These are phyloP conservation scores for Fusarium sp. DNA, from an alignment of 2,329 filamentous ascomycete species.

Conservation along the genomic window DNA sequence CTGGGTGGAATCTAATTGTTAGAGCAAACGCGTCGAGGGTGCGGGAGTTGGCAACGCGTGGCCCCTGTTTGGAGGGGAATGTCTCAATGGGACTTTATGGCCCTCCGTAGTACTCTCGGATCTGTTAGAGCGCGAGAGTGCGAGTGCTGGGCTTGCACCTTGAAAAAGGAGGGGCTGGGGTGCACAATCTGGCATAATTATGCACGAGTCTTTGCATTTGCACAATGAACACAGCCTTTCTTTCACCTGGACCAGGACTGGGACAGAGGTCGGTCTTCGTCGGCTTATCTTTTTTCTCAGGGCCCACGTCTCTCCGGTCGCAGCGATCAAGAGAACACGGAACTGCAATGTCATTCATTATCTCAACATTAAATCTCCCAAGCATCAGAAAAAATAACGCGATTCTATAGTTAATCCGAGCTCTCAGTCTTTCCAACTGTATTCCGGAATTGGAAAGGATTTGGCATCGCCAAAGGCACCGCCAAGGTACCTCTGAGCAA, in stretches of 20 bases:
- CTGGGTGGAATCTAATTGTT: not conserved
- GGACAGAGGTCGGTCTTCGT: not conserved
- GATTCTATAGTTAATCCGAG: not conserved
- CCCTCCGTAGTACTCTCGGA: not conserved
- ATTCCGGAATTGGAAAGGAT: conserved; percentile 52
- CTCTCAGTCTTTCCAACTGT: conserved; percentile 38
- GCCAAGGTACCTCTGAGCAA: conserved; percentile 44
- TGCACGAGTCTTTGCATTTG: not conserved
- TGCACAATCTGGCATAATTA: not conserved
- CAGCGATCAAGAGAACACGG: not conserved
- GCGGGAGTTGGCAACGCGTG: not conserved
- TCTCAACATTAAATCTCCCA: not conserved
- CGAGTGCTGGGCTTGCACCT: not conserved
- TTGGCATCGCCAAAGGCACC: conserved; percentile 29
- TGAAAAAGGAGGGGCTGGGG: not conserved
- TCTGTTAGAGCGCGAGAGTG: not conserved
- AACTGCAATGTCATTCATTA: not conserved
- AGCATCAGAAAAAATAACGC: not conserved
- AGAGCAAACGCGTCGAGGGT: not conserved
- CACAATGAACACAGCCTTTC: too few species aligned
- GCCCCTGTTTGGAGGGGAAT: rapidly evolving
- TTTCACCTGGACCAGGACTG: too few species aligned
- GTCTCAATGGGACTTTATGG: too few species aligned
- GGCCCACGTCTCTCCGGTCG: not conserved
- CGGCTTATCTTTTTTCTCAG: not conserved